Conservation (phyloP, 495 filamentous ascomycete species). For the Lasiosphaeriaceae sp. region DNA sequence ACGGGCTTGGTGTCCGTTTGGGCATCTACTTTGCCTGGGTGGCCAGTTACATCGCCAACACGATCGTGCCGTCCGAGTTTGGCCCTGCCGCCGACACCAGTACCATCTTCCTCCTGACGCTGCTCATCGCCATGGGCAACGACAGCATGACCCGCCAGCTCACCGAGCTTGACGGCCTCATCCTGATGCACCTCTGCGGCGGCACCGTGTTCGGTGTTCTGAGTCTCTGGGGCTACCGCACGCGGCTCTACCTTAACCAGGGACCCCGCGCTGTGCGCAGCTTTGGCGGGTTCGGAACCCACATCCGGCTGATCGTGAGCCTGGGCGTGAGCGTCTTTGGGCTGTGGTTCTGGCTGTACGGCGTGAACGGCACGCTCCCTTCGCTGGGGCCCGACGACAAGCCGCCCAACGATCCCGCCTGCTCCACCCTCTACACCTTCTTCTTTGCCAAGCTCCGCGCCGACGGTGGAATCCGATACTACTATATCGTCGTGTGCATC, state of each 20-base stretch:
- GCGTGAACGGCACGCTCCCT: constrained; percentile 5
- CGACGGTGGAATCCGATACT: constrained; percentile 15
- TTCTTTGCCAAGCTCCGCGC: constrained; percentile 23
- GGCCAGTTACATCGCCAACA: constrained; percentile 21
- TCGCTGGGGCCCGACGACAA: constrained; percentile 12
- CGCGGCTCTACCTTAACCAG: constrained; percentile 16
- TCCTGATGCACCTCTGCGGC: constrained; percentile 26
- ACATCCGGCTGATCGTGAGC: constrained; percentile 18
- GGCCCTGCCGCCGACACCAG: constrained; percentile 17
- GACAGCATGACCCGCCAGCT: constrained; percentile 11
- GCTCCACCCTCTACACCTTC: constrained; percentile 21
- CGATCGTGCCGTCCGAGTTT: constrained; percentile 22
- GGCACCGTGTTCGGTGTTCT: constrained; percentile 24
- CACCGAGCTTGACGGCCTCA: constrained; percentile 20
- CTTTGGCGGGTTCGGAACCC: constrained; percentile 25
- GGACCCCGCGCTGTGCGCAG: constrained; percentile 17
- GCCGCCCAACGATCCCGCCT: constrained; percentile 13
- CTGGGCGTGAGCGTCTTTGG: constrained; percentile 23
- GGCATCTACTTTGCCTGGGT: constrained; percentile 30
- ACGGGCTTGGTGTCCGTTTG: constrained; percentile 26
- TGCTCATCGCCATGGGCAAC: constrained; percentile 23
- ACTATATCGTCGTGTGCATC: constrained; percentile 19
- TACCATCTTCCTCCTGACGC: constrained; percentile 24
- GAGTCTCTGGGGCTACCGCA: constrained; percentile 27
- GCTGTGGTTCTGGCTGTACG: constrained; percentile 26